Conservation (phyloP, 2,329 filamentous ascomycete species). For the Ascochyta pisi region DNA sequence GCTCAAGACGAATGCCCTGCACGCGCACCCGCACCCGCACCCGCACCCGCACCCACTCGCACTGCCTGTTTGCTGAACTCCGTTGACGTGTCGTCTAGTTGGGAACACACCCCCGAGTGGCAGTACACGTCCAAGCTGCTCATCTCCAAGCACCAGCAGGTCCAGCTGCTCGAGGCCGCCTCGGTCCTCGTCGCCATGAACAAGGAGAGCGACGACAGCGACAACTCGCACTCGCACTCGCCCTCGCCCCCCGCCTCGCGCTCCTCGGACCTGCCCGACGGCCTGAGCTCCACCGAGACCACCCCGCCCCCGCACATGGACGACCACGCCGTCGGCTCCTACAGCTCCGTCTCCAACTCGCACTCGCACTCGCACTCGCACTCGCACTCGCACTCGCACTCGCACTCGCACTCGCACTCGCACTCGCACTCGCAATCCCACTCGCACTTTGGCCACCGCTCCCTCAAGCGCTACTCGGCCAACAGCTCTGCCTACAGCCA, state of each 20-base stretch:
- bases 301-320: conserved; percentile 86
- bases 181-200: conserved; percentile 97
- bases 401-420: conserved; percentile 36
- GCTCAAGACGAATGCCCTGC: conserved; percentile 49
- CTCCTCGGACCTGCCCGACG: conserved; percentile 75
- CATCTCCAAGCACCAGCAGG: conserved; percentile 99
- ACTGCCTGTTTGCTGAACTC: conserved; percentile 21
- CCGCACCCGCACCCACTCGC: conserved; percentile 6
- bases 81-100: conserved; percentile 67
- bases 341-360: conserved; percentile 18
- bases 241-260: conserved; percentile 83
- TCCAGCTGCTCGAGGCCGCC: conserved; percentile 94
- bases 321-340: conserved; percentile 62
- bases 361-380: conserved; percentile 41
- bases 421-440: conserved; percentile 32
- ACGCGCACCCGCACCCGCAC: not conserved
- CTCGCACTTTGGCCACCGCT: conserved; percentile 43
- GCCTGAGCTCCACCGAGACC: conserved; percentile 87
- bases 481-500: conserved; percentile 66
- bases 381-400: conserved; percentile 46
- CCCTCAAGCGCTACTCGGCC: conserved; percentile 55
- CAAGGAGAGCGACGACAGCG: conserved; percentile 68
- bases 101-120: conserved; percentile 99
- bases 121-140: conserved; percentile 94
- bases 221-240: conserved; percentile 86